A percentile compares a stretch with the other conserved stretches of the same genome.
phyloP scores from a whole-genome alignment of 1,284 basidiomycete species.

The Malassezia slooffiae region DNA sequence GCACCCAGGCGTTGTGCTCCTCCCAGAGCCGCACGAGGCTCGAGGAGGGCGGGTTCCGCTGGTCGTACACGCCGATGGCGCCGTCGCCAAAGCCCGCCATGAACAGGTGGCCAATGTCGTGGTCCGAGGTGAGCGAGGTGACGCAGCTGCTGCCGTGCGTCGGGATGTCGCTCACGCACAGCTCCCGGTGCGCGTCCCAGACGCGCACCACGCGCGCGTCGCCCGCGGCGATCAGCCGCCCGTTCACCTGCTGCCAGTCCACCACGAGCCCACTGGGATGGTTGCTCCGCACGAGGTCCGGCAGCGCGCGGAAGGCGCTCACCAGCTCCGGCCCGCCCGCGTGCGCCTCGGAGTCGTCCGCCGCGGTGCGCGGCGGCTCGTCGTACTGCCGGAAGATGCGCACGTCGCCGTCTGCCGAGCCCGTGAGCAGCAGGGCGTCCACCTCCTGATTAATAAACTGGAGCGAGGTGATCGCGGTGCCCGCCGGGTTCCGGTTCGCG shows the following conservation, averaged over 20 bases:
- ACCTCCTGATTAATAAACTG: slow-evolving; percentile 93
- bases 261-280: slow-evolving; percentile 73
- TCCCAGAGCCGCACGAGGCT: slow-evolving; percentile 69
- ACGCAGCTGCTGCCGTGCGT: slow-evolving; percentile 82
- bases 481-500: slow-evolving; percentile 73
- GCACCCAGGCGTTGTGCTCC: slow-evolving; percentile 78
- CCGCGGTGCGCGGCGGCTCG: slow-evolving; percentile 16
- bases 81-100: slow-evolving; percentile 89
- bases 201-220: slow-evolving; percentile 78
- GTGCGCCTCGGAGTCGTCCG: slow-evolving; percentile 6
- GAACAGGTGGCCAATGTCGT: slow-evolving; percentile 67
- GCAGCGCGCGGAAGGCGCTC: slow-evolving; percentile 80
- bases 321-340: slow-evolving; percentile 62
- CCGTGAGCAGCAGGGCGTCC: slow-evolving; percentile 77
- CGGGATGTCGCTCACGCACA: slow-evolving; percentile 67
- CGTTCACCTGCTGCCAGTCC: slow-evolving; percentile 86
- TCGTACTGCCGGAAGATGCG: slow-evolving; percentile 82
- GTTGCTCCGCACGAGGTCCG: slow-evolving; percentile 61
- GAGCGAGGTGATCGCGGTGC: slow-evolving; percentile 76
- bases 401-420: slow-evolving; percentile 80
- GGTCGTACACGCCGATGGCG: slow-evolving; percentile 78
- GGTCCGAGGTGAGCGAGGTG: slow-evolving; percentile 72
- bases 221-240: slow-evolving; percentile 74
- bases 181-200: slow-evolving; percentile 92
- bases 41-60: slow-evolving; percentile 69